These are phyloP conservation scores for Telopea speciosissima DNA, from an alignment of 177 flowering plant genomes.

Conservation along the genomic window DNA sequence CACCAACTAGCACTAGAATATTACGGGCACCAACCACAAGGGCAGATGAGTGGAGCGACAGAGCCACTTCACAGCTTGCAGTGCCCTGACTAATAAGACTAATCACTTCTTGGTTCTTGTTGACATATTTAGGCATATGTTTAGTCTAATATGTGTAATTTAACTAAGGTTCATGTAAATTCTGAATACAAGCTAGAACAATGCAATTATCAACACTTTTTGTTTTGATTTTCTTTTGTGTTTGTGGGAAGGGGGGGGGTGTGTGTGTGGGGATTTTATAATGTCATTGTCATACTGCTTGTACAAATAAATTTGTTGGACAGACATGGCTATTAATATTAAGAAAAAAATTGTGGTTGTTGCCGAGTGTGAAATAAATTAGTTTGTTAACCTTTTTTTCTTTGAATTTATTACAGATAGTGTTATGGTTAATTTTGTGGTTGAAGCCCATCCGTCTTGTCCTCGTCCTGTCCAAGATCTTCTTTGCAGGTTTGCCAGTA, in stretches of 20 bases:
- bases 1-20: too few species aligned
- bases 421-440: constrained; percentile 79
- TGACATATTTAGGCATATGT: too few species aligned
- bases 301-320: too few species aligned
- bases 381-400: constrained; percentile 2
- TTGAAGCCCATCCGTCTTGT: constrained; percentile 63
- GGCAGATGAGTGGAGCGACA: too few species aligned
- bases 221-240: too few species aligned
- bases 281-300: background rate
- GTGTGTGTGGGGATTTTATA: too few species aligned
- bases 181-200: background rate
- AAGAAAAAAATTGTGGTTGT: background rate
- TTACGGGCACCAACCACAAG: too few species aligned
- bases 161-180: background rate
- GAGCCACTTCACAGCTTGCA: background rate
- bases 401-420: constrained; percentile 50
- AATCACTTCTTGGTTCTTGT: background rate
- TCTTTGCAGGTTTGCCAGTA: constrained; percentile 65
- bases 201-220: too few species aligned
- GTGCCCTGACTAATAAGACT: background rate
- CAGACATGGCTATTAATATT: background rate
- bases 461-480: constrained; percentile 67
- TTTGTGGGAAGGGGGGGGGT: too few species aligned
- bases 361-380: background rate
- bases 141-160: background rate